These are phyloP conservation scores for Fusarium sp. DNA, from an alignment of 2,329 filamentous ascomycete genomes.

Conservation along the genomic window DNA sequence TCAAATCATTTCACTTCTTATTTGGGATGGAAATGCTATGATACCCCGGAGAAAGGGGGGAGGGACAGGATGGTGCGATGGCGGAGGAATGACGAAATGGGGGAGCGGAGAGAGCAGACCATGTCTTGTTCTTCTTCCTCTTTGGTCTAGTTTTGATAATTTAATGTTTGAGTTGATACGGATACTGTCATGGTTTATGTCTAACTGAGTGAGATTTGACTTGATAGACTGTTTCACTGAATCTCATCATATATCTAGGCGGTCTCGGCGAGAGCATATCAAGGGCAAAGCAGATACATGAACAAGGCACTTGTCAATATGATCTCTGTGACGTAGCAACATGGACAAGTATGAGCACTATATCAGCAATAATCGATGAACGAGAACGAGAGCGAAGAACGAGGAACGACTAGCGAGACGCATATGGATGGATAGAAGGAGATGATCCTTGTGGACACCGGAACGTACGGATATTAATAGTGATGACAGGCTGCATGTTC, in stretches of 20 bases:
- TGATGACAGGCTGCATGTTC: not conserved
- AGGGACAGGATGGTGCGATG: slow-evolving; percentile 20
- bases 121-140: slow-evolving; percentile 21
- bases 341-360: not conserved
- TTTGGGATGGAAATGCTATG: slow-evolving; percentile 33
- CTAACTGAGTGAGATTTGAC: not conserved
- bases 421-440: not conserved
- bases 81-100: not conserved
- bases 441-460: not conserved
- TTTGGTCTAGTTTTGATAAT: slow-evolving; percentile 24
- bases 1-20: slow-evolving; percentile 8
- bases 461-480: slow-evolving; percentile 24
- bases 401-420: not conserved
- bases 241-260: not conserved
- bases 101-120: not conserved
- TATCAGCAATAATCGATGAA: not conserved
- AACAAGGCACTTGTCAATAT: not conserved
- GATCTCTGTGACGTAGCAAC: not conserved
- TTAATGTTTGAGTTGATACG: slow-evolving; percentile 30
- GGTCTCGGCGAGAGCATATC: not conserved
- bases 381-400: not conserved
- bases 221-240: too few relatives aligned
- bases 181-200: not conserved
- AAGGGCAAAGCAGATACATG: not conserved
- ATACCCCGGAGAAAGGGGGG: slow-evolving; percentile 37